These are phyloP conservation scores for Escallonia herrerae DNA, from an alignment of 129 eudicot genomes.

Conservation along the genomic window DNA sequence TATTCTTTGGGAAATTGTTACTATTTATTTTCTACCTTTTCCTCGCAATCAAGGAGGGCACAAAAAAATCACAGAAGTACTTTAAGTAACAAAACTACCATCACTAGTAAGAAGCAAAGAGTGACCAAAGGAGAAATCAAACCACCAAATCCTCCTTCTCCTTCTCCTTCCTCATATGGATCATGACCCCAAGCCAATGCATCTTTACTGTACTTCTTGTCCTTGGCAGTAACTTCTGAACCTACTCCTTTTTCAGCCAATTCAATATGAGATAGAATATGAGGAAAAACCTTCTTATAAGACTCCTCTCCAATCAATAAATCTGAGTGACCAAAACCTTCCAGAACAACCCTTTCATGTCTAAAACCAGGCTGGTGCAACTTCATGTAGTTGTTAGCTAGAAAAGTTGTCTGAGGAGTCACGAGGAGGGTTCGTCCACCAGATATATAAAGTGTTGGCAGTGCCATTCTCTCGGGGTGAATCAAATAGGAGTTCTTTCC, in stretches of 20 bases:
- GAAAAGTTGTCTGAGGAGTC: conserved; percentile 41
- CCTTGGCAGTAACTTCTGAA: background rate
- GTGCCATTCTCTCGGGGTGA: conserved; percentile 42
- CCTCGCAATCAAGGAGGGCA: no score
- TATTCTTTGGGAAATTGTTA: no score
- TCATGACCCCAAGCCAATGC: conserved; percentile 30
- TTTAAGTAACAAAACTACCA: background rate
- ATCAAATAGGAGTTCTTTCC: conserved; percentile 43
- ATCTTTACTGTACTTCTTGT: conserved; percentile 6
- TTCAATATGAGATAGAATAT: conserved; percentile 27
- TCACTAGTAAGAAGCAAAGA: conserved; percentile 8
- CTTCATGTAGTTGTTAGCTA: conserved; percentile 44
- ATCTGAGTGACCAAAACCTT: conserved; percentile 53
- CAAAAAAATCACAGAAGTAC: background rate
- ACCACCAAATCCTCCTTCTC: conserved; percentile 18
- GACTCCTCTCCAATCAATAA: conserved; percentile 43
- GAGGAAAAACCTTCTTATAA: conserved; percentile 33
- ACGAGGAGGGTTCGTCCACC: conserved; percentile 34
- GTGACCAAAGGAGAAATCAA: conserved; percentile 14
- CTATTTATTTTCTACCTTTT: no score
- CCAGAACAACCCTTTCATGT: conserved; percentile 47
- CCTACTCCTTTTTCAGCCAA: conserved; percentile 22
- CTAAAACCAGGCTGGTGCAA: conserved; percentile 38
- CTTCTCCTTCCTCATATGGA: conserved; percentile 25
- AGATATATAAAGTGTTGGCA: conserved; percentile 45